Evolutionary conservation across 306 rosid species (phyloP).

Genomic region (Cucurbita moschata): DNA sequence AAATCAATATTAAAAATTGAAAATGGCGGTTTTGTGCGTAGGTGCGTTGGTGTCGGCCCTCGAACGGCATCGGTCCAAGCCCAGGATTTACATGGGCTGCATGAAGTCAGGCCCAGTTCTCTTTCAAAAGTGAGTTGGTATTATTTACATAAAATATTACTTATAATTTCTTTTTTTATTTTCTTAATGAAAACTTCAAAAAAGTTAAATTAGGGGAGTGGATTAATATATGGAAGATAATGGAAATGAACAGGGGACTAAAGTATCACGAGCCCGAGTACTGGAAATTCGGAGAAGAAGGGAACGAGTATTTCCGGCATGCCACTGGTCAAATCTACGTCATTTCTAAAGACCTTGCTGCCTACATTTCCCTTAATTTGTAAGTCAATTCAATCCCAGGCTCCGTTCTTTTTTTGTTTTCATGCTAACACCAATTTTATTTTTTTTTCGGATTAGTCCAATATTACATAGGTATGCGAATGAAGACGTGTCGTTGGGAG

Average conservation of each 20-base stretch:
- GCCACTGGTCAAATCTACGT: conserved; percentile 96
- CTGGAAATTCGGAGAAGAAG: conserved; percentile 92
- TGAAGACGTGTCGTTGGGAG: conserved; percentile 80
- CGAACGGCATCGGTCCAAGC: conserved; percentile 41
- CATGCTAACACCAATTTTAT: background rate
- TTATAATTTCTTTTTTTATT: no score
- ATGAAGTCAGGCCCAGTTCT: conserved; percentile 99
- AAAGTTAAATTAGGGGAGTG: no score
- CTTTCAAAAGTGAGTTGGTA: conserved; percentile 39
- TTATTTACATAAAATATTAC: background rate
- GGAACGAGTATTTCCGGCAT: conserved; percentile 84
- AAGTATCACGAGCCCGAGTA: conserved; percentile 85
- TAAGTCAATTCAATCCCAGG: background rate
- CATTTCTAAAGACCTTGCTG: conserved; percentile 76
- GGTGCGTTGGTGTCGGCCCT: conserved; percentile 44
- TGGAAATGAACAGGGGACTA: conserved; percentile 31
- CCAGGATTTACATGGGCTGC: conserved; percentile 78
- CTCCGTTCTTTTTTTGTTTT: background rate
- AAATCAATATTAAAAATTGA: background rate
- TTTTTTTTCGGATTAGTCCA: conserved; percentile 25
- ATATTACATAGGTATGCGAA: conserved; percentile 77
- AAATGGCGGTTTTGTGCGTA: background rate
- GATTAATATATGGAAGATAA: background rate
- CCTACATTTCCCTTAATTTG: conserved; percentile 60
- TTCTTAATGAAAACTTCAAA: no score